These are phyloP conservation scores for Ganoderma lingzhi DNA, from an alignment of 1,284 basidiomycete genomes.

Conservation along the genomic window DNA sequence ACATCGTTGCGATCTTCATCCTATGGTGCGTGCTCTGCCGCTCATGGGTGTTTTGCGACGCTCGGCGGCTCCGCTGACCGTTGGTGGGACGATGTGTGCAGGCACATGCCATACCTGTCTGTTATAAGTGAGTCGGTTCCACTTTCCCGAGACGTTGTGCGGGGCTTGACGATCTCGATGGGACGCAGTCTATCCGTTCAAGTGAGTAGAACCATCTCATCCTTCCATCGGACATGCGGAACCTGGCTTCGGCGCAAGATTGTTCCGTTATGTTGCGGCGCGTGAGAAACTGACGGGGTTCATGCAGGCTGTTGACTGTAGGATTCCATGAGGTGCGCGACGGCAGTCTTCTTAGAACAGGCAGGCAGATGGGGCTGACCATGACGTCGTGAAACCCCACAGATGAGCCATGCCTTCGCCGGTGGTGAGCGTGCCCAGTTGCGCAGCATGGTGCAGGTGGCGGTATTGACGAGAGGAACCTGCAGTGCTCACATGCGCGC, in stretches of 20 bases:
- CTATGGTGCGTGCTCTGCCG: conserved; percentile 63
- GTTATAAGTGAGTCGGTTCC: conserved; percentile 66
- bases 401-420: conserved; percentile 83
- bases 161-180: conserved; percentile 14
- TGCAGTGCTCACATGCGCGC: conserved; percentile 86
- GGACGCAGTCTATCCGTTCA: conserved; percentile 87
- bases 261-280: not conserved
- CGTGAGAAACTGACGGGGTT: conserved; percentile 20
- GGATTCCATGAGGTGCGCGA: conserved; percentile 86
- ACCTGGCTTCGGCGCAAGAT: not conserved
- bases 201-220: conserved; percentile 56
- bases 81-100: conserved; percentile 37
- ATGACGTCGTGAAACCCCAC: not conserved
- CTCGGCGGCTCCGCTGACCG: not conserved
- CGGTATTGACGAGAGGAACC: conserved; percentile 5
- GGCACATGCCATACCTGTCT: conserved; percentile 82
- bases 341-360: not conserved
- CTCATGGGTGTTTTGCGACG: not conserved
- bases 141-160: not conserved
- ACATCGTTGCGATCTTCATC: conserved; percentile 76
- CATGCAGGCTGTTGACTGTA: conserved; percentile 75
- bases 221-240: not conserved
- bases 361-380: not conserved
- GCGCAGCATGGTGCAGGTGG: not conserved
- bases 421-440: conserved; percentile 34